These are phyloP conservation scores for Spraguea lophii DNA, from an alignment of 371 early-diverging fungal species.

Conservation along the genomic window DNA sequence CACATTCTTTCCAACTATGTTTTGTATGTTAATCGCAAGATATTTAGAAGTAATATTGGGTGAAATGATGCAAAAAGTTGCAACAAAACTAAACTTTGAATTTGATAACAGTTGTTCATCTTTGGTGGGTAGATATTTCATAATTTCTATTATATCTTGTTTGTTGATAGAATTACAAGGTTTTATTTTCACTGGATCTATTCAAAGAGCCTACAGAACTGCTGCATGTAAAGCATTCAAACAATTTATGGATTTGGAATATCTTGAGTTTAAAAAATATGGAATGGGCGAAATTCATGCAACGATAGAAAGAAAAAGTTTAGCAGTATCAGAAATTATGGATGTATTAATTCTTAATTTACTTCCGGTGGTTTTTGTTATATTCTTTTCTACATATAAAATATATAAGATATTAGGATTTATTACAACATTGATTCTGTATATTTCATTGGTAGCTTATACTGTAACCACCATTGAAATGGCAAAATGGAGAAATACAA, in stretches of 20 bases:
- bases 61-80: neutral
- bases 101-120: neutral
- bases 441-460: constrained; percentile 17
- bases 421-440: constrained; percentile 15
- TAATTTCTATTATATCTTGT: neutral
- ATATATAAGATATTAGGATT: constrained; percentile 10
- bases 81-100: neutral
- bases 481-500: constrained; percentile 32
- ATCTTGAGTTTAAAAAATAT: constrained; percentile 11
- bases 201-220: constrained; percentile 27
- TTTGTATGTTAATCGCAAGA: constrained; percentile 1
- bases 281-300: constrained; percentile 34
- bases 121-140: constrained; percentile 3
- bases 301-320: constrained; percentile 29
- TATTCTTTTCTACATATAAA: constrained; percentile 2
- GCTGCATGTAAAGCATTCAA: constrained; percentile 17
- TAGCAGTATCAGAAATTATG: constrained; percentile 37
- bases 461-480: constrained; percentile 30
- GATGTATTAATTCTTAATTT: constrained; percentile 34
- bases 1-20: neutral
- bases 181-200: constrained; percentile 20
- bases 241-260: constrained; percentile 17
- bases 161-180: constrained; percentile 23
- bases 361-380: constrained; percentile 9
- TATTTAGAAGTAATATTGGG: constrained; percentile 3